A percentile compares a stretch with the other conserved stretches of the same genome.
These are phyloP conservation scores for Nicotiana obtusifolia DNA, from an alignment of 257 asterid genomes.

Conservation along the genomic window DNA sequence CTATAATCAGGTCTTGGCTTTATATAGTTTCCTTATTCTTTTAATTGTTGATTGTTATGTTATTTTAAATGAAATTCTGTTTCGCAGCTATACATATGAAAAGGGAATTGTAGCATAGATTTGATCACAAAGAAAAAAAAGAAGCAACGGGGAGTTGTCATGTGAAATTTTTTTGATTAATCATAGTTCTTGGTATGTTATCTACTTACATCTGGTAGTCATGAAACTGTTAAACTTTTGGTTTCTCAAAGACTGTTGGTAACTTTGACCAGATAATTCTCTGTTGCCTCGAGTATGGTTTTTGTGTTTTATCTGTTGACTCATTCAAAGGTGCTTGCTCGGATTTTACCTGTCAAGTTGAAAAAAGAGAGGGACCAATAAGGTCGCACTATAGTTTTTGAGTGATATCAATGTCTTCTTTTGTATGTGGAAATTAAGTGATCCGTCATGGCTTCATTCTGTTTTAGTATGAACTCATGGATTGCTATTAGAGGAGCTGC, in stretches of 20 bases:
- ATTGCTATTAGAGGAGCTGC: constrained; percentile 1
- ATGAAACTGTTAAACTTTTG: neutral
- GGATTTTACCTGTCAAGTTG: neutral
- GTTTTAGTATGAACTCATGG: constrained; percentile 4
- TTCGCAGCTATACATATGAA: neutral
- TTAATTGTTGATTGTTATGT: neutral
- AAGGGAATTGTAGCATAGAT: neutral
- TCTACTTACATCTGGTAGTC: neutral
- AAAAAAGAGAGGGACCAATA: neutral
- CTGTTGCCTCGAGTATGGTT: neutral
- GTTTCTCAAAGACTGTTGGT: neutral
- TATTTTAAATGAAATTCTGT: neutral
- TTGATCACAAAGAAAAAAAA: neutral
- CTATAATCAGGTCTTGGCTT: constrained; percentile 47
- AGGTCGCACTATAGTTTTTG: neutral
- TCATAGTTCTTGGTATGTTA: neutral
- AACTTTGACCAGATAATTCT: neutral
- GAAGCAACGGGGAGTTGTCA: neutral
- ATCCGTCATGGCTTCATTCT: neutral
- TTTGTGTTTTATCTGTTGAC: neutral
- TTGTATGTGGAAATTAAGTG: neutral
- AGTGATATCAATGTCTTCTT: neutral
- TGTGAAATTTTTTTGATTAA: neutral
- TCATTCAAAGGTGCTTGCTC: neutral
- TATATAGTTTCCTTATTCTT: neutral